phyloP scores from a whole-genome alignment of 805 yeast species.

The Sugiyamaella floridensis region DNA sequence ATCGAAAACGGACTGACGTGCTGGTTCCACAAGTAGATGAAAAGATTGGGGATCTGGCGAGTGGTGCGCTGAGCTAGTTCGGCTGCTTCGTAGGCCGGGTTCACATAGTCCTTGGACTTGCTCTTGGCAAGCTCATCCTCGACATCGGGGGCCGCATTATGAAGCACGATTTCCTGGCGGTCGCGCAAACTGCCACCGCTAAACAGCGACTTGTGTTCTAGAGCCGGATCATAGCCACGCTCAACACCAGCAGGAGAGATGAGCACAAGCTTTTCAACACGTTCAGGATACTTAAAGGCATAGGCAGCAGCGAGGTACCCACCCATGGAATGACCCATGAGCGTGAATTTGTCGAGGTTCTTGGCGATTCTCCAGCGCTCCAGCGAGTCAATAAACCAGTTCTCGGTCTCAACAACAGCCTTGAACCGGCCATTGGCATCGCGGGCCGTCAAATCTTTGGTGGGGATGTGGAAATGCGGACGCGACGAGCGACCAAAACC shows the following conservation, averaged over 20 bases:
- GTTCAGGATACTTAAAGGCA: constrained; percentile 52
- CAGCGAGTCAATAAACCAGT: constrained; percentile 59
- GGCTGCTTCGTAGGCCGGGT: constrained; percentile 1
- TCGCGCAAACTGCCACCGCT: background rate
- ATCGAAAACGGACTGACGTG: constrained; percentile 79
- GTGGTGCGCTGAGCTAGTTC: constrained; percentile 2
- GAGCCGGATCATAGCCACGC: constrained; percentile 17
- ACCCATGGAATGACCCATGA: constrained; percentile 88
- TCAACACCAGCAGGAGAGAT: constrained; percentile 88
- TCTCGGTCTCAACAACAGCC: constrained; percentile 44
- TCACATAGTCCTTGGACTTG: background rate
- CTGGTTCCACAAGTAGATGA: constrained; percentile 71
- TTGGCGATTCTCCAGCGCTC: constrained; percentile 53
- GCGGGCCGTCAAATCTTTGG: constrained; percentile 28
- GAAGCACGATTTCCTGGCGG: background rate
- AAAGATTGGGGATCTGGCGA: constrained; percentile 57
- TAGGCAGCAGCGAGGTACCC: constrained; percentile 72
- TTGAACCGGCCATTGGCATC: constrained; percentile 14
- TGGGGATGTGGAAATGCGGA: constrained; percentile 45
- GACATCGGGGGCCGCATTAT: background rate
- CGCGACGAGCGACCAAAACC: constrained; percentile 85
- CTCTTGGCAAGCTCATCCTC: constrained; percentile 4
- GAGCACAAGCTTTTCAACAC: constrained; percentile 62
- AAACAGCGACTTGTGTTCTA: constrained; percentile 10
- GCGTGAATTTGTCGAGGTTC: constrained; percentile 45